A percentile compares a stretch with the other conserved stretches of the same genome.
Evolutionary conservation across 1,139 yeast genomes (phyloP).

Genomic region (Pichia cactophila): DNA sequence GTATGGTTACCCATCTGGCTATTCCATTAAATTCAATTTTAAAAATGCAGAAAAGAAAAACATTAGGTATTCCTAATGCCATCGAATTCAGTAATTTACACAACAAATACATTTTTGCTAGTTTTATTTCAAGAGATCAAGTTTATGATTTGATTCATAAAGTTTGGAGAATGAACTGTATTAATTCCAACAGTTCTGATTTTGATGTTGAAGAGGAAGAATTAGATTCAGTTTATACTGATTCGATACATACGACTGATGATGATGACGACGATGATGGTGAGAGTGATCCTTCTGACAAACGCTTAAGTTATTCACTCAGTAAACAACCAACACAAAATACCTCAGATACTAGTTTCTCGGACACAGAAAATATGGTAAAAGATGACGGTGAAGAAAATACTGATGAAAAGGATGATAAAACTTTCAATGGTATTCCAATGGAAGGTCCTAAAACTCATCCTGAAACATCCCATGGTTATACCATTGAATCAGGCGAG

Average conservation of each 20-base stretch:
- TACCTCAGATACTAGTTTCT: conserved; percentile 20
- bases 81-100: conserved; percentile 64
- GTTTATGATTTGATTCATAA: conserved; percentile 54
- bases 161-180: conserved; percentile 40
- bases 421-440: conserved; percentile 33
- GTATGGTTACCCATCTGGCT: conserved; percentile 62
- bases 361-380: conserved; percentile 30
- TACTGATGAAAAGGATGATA: conserved; percentile 26
- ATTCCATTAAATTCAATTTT: conserved; percentile 65
- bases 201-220: conserved; percentile 23
- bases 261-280: conserved; percentile 18
- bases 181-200: conserved; percentile 13
- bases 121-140: conserved; percentile 60
- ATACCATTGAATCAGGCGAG: conserved; percentile 51
- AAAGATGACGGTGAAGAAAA: conserved; percentile 26
- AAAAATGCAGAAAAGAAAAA: conserved; percentile 62
- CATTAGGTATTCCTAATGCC: conserved; percentile 72
- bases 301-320: not conserved
- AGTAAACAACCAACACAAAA: not conserved
- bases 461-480: conserved; percentile 43
- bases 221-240: conserved; percentile 5
- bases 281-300: conserved; percentile 11
- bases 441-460: conserved; percentile 52
- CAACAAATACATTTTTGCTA: conserved; percentile 65
- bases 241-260: not conserved